Conservation (phyloP, 1,139 yeast species). For the Tardiomyces digboiensis region DNA sequence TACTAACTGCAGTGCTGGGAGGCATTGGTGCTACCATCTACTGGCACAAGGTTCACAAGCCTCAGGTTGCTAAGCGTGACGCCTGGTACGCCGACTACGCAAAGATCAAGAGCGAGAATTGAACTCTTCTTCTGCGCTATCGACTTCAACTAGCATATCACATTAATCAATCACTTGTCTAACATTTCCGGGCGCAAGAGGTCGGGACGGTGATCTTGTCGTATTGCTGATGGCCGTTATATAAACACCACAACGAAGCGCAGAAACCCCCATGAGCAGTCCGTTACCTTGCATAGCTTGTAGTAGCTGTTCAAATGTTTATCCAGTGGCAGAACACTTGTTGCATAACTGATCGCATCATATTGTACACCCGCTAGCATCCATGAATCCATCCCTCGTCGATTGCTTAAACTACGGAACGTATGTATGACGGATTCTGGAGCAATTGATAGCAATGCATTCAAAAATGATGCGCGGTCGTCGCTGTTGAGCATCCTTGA, state of each 20-base stretch:
- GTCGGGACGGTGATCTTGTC: too few species aligned
- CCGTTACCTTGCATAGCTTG: too few species aligned
- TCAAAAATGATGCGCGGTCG: not conserved
- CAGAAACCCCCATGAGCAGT: too few species aligned
- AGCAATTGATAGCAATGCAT: not conserved
- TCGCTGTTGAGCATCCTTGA: not conserved
- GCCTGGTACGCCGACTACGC: constrained; percentile 72
- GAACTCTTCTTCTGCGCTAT: not conserved
- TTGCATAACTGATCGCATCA: too few species aligned
- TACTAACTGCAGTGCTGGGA: not conserved
- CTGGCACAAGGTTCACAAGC: constrained; percentile 76
- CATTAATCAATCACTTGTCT: not conserved
- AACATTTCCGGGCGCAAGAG: too few species aligned
- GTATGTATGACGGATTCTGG: not conserved
- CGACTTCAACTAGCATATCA: not conserved
- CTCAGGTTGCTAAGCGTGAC: constrained; percentile 66
- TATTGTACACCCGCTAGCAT: too few species aligned
- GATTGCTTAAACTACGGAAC: too few species aligned
- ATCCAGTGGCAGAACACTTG: too few species aligned
- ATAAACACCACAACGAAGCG: too few species aligned
- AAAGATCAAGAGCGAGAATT: constrained; percentile 61
- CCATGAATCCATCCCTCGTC: too few species aligned
- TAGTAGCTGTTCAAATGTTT: too few species aligned
- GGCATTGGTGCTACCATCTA: constrained; percentile 41
- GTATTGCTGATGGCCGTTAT: too few species aligned